phyloP scores from a whole-genome alignment of 352 stramenopile genomes.

The Phytophthora capsici region DNA sequence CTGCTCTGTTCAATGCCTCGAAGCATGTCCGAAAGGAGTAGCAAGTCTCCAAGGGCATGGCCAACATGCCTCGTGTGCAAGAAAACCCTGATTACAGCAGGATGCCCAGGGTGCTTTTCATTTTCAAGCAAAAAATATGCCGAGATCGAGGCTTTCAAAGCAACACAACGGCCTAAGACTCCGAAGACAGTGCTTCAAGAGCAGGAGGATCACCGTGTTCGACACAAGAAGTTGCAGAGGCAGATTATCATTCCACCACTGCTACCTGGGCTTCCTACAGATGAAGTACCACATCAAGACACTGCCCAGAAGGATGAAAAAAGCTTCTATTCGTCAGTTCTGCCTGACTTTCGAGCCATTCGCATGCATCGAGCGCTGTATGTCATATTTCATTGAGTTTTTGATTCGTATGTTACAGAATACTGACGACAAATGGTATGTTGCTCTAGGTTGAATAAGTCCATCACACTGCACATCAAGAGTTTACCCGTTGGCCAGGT shows the following conservation, averaged over 20 bases:
- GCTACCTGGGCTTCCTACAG: constrained; percentile 12
- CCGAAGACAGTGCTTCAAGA: constrained; percentile 65
- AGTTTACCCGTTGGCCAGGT: constrained; percentile 79
- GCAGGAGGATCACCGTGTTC: constrained; percentile 37
- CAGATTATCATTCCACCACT: constrained; percentile 56
- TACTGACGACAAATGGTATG: neutral
- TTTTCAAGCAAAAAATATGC: constrained; percentile 54
- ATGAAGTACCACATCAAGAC: neutral
- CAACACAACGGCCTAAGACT: constrained; percentile 57
- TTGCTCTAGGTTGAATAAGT: constrained; percentile 50
- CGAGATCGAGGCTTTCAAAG: constrained; percentile 38
- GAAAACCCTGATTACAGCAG: constrained; percentile 30
- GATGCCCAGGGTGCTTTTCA: constrained; percentile 74
- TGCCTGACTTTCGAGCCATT: constrained; percentile 58
- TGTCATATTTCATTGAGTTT: constrained; percentile 13
- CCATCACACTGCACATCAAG: constrained; percentile 76
- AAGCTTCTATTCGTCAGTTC: constrained; percentile 59
- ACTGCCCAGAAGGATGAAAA: constrained; percentile 20
- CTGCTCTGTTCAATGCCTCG: constrained; percentile 15
- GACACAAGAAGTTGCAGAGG: constrained; percentile 55
- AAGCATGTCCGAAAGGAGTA: constrained; percentile 4
- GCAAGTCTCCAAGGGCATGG: neutral
- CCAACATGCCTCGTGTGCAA: constrained; percentile 47
- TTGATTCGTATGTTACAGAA: no score
- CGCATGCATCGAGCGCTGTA: constrained; percentile 68